Conservation (phyloP, 345 rosid genomes). For the Arabidopsis thaliana region TAIR10.1 NC_003076.8:6809001-6809500, state of each 20-base stretch:
- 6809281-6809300: constrained; percentile 93
- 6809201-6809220: constrained; percentile 78
- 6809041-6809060: constrained; percentile 43
- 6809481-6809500: constrained; percentile 1
- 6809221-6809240: constrained; percentile 85
- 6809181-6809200: constrained; percentile 54
- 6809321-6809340: neutral
- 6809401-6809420: neutral
- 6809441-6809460: constrained; percentile 13
- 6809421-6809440: neutral
- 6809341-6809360: constrained; percentile 14
- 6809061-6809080: constrained; percentile 64
- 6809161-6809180: constrained; percentile 69
- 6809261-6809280: constrained; percentile 97
- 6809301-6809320: constrained; percentile 23
- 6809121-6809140: constrained; percentile 91
- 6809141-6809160: constrained; percentile 76
- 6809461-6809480: constrained; percentile 9
- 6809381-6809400: neutral
- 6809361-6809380: constrained; percentile 26
- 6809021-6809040: constrained; percentile 42
- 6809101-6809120: constrained; percentile 80
- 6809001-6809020: constrained; percentile 35
- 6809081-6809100: constrained; percentile 73
- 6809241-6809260: constrained; percentile 63